Conservation (phyloP, 1,139 yeast species). For the Ogataea hybrid region DNA sequence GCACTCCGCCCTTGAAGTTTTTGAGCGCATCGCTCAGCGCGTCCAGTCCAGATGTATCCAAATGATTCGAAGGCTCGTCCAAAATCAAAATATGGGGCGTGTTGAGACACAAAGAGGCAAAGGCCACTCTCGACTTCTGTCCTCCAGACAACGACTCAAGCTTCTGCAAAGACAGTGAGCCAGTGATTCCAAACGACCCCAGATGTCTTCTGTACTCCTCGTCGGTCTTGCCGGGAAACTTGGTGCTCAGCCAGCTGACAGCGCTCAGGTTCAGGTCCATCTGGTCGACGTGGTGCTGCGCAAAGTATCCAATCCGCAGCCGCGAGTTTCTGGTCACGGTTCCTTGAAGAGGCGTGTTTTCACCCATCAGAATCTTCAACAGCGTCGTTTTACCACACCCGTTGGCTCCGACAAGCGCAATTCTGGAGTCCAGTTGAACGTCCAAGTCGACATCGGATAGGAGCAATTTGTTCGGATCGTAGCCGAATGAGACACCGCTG, state of each 20-base stretch:
- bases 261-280: slow-evolving; percentile 90
- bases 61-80: slow-evolving; percentile 98
- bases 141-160: slow-evolving; percentile 94
- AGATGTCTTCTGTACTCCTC: slow-evolving; percentile 96
- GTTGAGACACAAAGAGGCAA: slow-evolving; percentile 87
- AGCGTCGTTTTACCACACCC: slow-evolving; percentile 99
- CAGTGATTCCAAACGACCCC: slow-evolving; percentile 97
- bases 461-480: slow-evolving; percentile 58
- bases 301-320: slow-evolving; percentile 92
- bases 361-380: slow-evolving; percentile 80
- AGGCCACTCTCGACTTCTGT: slow-evolving; percentile 97
- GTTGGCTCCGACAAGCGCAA: slow-evolving; percentile 97
- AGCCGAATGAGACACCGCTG: slow-evolving; percentile 85
- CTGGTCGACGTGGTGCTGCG: slow-evolving; percentile 99
- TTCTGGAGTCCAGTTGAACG: slow-evolving; percentile 90
- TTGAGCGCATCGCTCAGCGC: slow-evolving; percentile 88
- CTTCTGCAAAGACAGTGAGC: slow-evolving; percentile 87
- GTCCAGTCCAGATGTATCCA: slow-evolving; percentile 98
- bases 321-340: slow-evolving; percentile 77
- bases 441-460: slow-evolving; percentile 81
- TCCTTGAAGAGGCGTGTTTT: slow-evolving; percentile 70
- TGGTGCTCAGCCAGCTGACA: slow-evolving; percentile 88
- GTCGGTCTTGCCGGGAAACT: slow-evolving; percentile 91
- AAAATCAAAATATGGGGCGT: slow-evolving; percentile 91
- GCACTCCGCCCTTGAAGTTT: slow-evolving; percentile 89